Base-by-base conservation (phyloP, 768 basidiomycete species). In the Thelephora ganbajun region DNA sequence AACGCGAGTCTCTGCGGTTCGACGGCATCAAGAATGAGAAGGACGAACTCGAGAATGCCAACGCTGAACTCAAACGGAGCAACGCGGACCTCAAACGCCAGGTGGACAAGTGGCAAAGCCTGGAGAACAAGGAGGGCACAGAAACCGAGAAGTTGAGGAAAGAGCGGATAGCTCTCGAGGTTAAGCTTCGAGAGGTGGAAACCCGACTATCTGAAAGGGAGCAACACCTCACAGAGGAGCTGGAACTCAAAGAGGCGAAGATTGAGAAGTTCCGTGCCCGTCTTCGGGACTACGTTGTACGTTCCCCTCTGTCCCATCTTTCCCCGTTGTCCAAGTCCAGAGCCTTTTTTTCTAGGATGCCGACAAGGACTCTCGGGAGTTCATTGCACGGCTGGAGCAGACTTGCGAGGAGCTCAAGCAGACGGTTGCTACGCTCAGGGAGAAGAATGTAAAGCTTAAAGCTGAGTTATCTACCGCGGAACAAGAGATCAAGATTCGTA, bases 41-140 rank as follows among this genome's bases (percentile, higher is more conserved):
- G 35, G 62, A 66, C 0, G 79, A 80, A 26, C 67, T 84, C 34
- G 70, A 80, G 50, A 70, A 69, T 41, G 57, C 66, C 33, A 72
- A 78, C 47, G 72, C 75, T 36, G 80, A 83, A 35, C 68, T 76
- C 19, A 73, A 76, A 50, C 73, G 76, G 5, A 69, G 69, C 9
- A 73, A 71, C 43, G 61, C 63, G 4, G 72, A 80, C 36, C 64
- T 85, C 34, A 70, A 73, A 44, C 70, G 72, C 13, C 84, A 88
- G 54, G 63, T 87, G 7, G 73, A 74, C 36, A 76, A 79, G 56
- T 85, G 81, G 82, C 70, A 82, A 55, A 70, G 61, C 22, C 60
- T 84, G 14, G 85, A 86, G 55, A 77, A 66, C 22, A 77, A 75
- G 43, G 81, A 77, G 43, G 77, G 71, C 11, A 72, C 66, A 14